Conservation (phyloP, 2,329 filamentous ascomycete species). For the Colletotrichum noveboracense region DNA sequence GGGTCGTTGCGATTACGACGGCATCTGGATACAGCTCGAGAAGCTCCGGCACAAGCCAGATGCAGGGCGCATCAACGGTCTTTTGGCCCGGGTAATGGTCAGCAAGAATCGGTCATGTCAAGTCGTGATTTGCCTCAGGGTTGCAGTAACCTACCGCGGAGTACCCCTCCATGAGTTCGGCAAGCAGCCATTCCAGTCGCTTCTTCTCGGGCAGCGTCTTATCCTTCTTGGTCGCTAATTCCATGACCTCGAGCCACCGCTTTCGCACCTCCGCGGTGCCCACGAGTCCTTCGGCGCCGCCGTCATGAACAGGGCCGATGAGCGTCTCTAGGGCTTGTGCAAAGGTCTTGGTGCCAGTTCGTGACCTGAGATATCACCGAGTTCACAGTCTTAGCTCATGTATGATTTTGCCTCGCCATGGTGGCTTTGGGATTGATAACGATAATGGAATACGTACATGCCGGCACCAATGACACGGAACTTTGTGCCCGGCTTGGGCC, state of each 20-base stretch:
- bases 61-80: background rate
- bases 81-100: background rate
- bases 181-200: background rate
- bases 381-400: background rate
- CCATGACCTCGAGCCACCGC: slow-evolving; percentile 17
- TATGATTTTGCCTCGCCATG: background rate
- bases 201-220: background rate
- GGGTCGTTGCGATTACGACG: slow-evolving; percentile 24
- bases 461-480: slow-evolving; percentile 31
- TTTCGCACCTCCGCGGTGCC: slow-evolving; percentile 21
- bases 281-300: slow-evolving; percentile 23
- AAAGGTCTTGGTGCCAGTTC: slow-evolving; percentile 30
- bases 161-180: background rate
- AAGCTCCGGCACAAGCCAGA: slow-evolving; percentile 6
- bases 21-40: slow-evolving; percentile 26
- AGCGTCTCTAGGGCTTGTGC: slow-evolving; percentile 26
- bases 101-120: background rate
- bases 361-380: background rate
- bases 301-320: slow-evolving; percentile 27
- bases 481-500: slow-evolving; percentile 23
- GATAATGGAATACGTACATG: background rate
- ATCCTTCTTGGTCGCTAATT: background rate
- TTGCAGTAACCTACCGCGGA: background rate
- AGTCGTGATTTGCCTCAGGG: background rate
- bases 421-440: background rate